Base-by-base conservation (phyloP, 1,284 basidiomycete species). In the Singerocomus rubriflavus region DNA sequence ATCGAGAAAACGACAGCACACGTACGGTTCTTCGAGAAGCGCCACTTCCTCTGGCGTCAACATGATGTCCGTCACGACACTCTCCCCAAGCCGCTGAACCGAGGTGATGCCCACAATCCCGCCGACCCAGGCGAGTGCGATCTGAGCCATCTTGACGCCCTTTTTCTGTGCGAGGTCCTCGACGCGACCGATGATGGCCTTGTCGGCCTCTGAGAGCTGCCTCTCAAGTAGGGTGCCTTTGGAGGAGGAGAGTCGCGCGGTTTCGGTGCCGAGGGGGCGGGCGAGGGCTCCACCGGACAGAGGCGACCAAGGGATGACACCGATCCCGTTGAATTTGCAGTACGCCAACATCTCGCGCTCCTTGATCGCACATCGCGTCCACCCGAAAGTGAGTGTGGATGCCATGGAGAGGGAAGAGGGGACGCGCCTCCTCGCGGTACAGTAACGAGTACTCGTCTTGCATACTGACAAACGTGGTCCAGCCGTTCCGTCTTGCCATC, bases 281-380 rank as follows among this genome's bases (percentile, higher is more conserved):
- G 74, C 71, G 11, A 78, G 72, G 35, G 57, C 34, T 9, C 78
- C 78, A 3, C 52, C 54, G 5, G 62, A 55, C 9, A 79, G 69
- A 2, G 74, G 73, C 1, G 66, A 60, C 67, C 69, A 78, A 1
- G 73, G 67, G 11, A 79, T 71, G 34, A 79, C 55, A 0, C 76
- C 73, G 41, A 78, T 76, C 21, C 76, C 78, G 13, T 75, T 64
- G 51, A 66, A 70, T 6, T 72, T 67, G 62, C 75, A 78, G 61
- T 75, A 80, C 2, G 67, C 65, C 14, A 74, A 58, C 73, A 79
- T 75, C 53, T 78, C 77, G 0, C 67, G 61, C 51, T 81, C 78
- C 74, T 77, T 77, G 4, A 21, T 21, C 21, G 21, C 21, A 21
- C 21, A 21, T 21, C 21, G 21, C 21, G 4, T 21, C 21, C 21